Base-by-base conservation (phyloP, 2,329 filamentous ascomycete genomes). In the Ophiostoma piceae region DNA sequence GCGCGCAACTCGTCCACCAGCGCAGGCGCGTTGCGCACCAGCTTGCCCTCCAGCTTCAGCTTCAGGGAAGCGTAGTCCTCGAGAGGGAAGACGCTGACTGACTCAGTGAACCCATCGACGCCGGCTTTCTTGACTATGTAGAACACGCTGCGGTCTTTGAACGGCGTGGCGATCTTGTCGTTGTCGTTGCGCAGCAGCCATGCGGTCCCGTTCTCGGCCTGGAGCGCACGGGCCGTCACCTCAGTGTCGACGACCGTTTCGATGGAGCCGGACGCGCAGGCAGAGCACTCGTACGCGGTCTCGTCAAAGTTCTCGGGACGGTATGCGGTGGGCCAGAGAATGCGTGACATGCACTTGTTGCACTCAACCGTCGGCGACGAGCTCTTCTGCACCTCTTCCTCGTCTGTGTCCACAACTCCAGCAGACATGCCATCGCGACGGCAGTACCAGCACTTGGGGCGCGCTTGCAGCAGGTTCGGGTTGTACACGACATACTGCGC, bases 401-500 rank as follows among this genome's bases (percentile, higher is more conserved):
- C 26, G 22, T 29, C 12, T 32, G 12, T 8, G 7, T n/a, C 16
- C 29, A 64, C 14, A 29, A 14, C 6, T 6, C 57, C 60, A 16
- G 32, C 60, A 1, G 60, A 22, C 60, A 64, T 1, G 16, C 60
- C 60, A 9, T 35, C 60, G 60, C 60, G 74, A 14, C 82, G 80
- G 73, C 83, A 85, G 75, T 81, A 84, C 74, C 80, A 77, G 74
- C 83, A 85, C 74, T 85, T 85, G 39, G 83, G 73, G 0, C 79
- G 80, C 1, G 83, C 80, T 0, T 76, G 78, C n/a, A 84, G 77
- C 0, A 73, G 72, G 2, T 78, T 75, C 2, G 78, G 74, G 60
- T 81, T 78, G 74, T 85, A 85, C 4, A 84, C 80, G 37, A 84
- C 79, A 72, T 85, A 85, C 74, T 84, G 82, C 1, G 79, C 81